phyloP scores from a whole-genome alignment of 306 rosid genomes.

The Albizia julibrissin region DNA sequence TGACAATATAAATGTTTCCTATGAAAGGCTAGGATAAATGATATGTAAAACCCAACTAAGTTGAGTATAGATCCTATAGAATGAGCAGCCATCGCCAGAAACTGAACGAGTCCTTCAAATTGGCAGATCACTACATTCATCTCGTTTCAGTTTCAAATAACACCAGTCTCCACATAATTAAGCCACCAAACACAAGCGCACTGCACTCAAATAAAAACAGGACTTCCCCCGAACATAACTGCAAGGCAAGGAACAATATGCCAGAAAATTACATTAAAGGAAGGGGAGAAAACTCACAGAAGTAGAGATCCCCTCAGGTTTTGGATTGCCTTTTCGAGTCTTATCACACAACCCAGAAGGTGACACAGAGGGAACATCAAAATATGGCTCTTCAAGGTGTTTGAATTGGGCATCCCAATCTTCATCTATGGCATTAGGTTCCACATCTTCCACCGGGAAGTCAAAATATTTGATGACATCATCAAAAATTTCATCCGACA shows the following conservation, averaged over 20 bases:
- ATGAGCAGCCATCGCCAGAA: neutral
- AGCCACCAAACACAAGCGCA: neutral
- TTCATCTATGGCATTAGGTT: slow-evolving; percentile 41
- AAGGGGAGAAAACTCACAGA: slow-evolving; percentile 47
- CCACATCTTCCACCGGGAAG: slow-evolving; percentile 69
- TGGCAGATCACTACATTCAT: neutral
- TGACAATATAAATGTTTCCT: neutral
- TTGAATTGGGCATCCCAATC: slow-evolving; percentile 68
- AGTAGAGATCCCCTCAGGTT: slow-evolving; percentile 34
- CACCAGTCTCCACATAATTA: neutral
- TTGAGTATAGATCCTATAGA: neutral
- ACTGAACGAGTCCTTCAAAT: slow-evolving; percentile 3
- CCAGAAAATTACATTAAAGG: neutral
- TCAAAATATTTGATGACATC: slow-evolving; percentile 48
- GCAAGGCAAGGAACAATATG: neutral
- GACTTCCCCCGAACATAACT: neutral
- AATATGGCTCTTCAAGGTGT: slow-evolving; percentile 53
- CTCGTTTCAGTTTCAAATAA: neutral
- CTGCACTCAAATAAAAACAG: neutral
- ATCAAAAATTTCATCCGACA: slow-evolving; percentile 41
- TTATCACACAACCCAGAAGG: slow-evolving; percentile 26
- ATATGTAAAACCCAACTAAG: neutral
- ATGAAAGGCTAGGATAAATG: neutral
- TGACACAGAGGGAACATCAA: slow-evolving; percentile 41
- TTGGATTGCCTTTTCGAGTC: slow-evolving; percentile 24